Conservation (phyloP, 2,329 filamentous ascomycete species). For the Samsoniella hepiali region DNA sequence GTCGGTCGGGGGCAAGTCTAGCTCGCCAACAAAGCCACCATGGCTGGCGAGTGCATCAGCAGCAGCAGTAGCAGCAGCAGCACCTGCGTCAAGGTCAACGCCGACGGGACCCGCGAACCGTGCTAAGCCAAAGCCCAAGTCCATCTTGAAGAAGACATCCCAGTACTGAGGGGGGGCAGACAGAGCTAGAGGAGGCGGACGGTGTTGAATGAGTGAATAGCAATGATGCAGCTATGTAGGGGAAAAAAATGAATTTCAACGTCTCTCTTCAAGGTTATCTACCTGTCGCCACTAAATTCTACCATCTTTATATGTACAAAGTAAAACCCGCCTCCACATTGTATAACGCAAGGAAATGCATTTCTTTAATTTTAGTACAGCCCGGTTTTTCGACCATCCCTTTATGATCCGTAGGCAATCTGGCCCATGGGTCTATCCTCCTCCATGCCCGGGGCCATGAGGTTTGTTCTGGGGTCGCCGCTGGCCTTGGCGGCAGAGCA, state of each 20-base stretch:
- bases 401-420: conserved; percentile 55
- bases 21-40: neutral
- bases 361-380: conserved; percentile 37
- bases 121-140: neutral
- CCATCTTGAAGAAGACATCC: conserved; percentile 10
- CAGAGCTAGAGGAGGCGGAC: neutral
- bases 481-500: conserved; percentile 90
- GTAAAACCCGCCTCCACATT: conserved; percentile 26
- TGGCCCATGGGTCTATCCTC: conserved; percentile 61
- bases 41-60: neutral
- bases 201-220: neutral
- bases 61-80: neutral
- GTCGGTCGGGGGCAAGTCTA: neutral
- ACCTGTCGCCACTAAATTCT: conserved; percentile 15
- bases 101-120: neutral
- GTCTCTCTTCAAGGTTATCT: conserved; percentile 14
- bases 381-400: conserved; percentile 19
- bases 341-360: conserved; percentile 30
- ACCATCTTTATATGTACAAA: conserved; percentile 19
- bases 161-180: neutral
- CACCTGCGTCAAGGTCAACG: neutral
- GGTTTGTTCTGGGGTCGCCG: conserved; percentile 73
- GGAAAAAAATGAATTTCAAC: conserved; percentile 8
- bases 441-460: conserved; percentile 70
- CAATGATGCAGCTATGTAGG: neutral